Evolutionary conservation across 2,329 filamentous ascomycete genomes (phyloP), one percentile per base, ranked within the genome.

Genomic region (Fusarium sororula): DNA sequence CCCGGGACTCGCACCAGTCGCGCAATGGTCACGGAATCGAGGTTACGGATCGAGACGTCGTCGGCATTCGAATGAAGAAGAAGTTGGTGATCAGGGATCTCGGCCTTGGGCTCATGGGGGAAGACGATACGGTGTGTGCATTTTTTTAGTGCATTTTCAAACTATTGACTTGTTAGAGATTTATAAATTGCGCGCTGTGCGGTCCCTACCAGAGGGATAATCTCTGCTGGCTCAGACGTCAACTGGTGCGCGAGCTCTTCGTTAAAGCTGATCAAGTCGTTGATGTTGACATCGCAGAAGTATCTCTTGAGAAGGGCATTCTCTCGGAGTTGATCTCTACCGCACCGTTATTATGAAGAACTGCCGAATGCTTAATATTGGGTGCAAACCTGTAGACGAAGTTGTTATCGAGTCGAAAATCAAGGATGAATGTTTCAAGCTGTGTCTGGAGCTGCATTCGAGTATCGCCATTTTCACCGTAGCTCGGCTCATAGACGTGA

Each of bases 1-100:
- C 96, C 97, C 2, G 96, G 96, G 65, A 99, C 97, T 64, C 96
- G 91, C 44, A 99, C 96, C n/a, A 99, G 92, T 77, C 95, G 92
- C 10, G 96, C 95, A 76, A 99, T 97, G 73, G 94, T 96, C 72
- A 93, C 92, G 14, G 96, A 97, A 78, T 97, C 96, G 44, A 99
- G 89, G 76, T 98, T 95, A 74, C 96, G 93, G 78, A 99, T 98
- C 0, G 96, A 96, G 37, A 95, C 94, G 81, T 97, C 92, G 59
- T 96, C 92, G 74, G 95, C 95, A 66, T 92, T 94, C 58, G 96
- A 98, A 83, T 98, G 95, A 55, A 99, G 90, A 64, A 99, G 93
- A 37, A 99, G 90, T 83, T 99, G 96, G 82, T 98, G 96, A 78
- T 97, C 91, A 7, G 96, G 96, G 62, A 98, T 89, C 63, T 90